Evolutionary conservation across 768 basidiomycete genomes (phyloP).

Genomic region (Leccinum boreale): DNA sequence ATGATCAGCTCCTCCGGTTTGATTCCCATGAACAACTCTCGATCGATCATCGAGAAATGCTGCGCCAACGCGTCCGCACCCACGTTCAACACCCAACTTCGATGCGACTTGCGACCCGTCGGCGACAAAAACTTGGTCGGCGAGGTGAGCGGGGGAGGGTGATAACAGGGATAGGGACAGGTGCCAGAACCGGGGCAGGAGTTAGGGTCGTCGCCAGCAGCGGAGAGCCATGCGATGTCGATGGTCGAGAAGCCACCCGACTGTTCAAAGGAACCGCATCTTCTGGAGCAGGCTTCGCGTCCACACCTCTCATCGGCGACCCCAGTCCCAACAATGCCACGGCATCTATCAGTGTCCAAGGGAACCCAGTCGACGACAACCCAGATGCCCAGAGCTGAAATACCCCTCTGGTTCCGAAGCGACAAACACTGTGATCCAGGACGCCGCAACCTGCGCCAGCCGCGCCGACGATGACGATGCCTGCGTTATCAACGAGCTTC

Average conservation of each 20-base stretch:
- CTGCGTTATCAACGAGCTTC: background rate
- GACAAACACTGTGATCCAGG: conserved; percentile 18
- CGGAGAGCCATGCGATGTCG: conserved; percentile 21
- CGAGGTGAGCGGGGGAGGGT: conserved; percentile 5
- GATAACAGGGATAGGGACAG: no score
- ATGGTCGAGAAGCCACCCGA: conserved; percentile 42
- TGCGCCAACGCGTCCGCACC: no score
- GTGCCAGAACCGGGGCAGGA: no score
- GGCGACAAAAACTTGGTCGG: conserved; percentile 33
- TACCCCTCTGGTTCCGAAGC: conserved; percentile 23
- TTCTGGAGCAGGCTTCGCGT: conserved; percentile 51
- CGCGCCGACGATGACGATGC: background rate
- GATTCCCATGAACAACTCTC: no score
- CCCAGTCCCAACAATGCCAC: conserved; percentile 6
- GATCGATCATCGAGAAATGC: no score
- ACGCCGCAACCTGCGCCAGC: conserved; percentile 9
- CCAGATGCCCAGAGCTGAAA: conserved; percentile 18
- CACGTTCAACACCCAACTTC: background rate
- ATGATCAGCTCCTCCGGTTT: no score
- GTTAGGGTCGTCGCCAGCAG: no score
- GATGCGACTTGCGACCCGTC: no score
- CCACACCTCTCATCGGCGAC: conserved; percentile 33
- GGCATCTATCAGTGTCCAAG: conserved; percentile 14
- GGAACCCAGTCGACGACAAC: conserved; percentile 16
- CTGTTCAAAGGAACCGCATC: conserved; percentile 65